Evolutionary conservation across 2,329 filamentous ascomycete species (phyloP), one percentile per base, ranked within the genome.

Genomic region (Aspergillus sp.): DNA sequence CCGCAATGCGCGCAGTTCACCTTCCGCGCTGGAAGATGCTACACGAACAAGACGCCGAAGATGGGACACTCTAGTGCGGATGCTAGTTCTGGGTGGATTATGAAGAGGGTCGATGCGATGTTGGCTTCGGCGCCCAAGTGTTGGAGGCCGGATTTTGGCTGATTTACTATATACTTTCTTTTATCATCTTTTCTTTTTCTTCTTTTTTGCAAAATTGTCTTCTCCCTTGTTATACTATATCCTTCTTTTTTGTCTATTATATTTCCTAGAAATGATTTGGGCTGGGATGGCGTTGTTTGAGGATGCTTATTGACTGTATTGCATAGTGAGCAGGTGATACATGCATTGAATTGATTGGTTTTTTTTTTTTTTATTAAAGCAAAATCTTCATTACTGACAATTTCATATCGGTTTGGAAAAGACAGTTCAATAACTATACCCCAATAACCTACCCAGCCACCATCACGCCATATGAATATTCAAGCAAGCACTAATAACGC

Each of bases 81-180:
- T 2, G 52, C 57, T 2, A 53, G 54, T 13, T 68, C 66, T 1
- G 66, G 65, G 1, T 69, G 67, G 65, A 46, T 63, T 9, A 53
- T 60, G 17, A 55, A 49, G 22, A 59, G 63, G 12, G 60, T 69
- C 37, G 58, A 60, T 22, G 48, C 50, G 5, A 56, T 64, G 58
- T 53, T 63, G 48, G 52, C 58, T 23, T 43, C 54, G n/a, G 63
- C 55, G 13, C 61, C 62, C 5, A 38, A 55, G 30, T 67, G 64
- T 49, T 42, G 51, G 44, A 51, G 43, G 25, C 58, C 60, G 5
- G 57, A 65, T 20, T 67, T 60, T 48, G 63, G 62, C 12, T 53
- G 44, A 59, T 42, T 30, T 25, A 25, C 23, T 25, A 25, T 25
- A 25, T 30, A 30, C 9, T 9, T 44, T 41, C n/a, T 43, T 30